A percentile compares a stretch with the other conserved stretches of the same genome.
phyloP scores from a whole-genome alignment of 1,284 basidiomycete species.

The Thelephora terrestris region DNA sequence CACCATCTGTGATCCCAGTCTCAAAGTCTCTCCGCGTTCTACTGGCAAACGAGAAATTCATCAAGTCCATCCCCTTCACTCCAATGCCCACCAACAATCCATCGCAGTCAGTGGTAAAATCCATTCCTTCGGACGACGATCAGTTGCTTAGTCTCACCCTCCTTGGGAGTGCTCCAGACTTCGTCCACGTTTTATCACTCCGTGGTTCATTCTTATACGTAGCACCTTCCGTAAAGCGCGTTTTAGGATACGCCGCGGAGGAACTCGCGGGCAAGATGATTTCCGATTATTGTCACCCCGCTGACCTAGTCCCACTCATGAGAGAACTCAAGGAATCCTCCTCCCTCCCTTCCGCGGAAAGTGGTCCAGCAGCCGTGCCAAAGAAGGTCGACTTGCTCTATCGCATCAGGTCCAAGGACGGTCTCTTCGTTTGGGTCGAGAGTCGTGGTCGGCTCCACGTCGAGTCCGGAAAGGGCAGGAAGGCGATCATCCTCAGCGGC shows the following conservation, averaged over 20 bases:
- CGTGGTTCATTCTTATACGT: constrained; percentile 93
- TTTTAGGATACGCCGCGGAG: constrained; percentile 73
- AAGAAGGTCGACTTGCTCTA: constrained; percentile 68
- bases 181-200: constrained; percentile 84
- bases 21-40: constrained; percentile 33
- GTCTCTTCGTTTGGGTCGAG: constrained; percentile 78
- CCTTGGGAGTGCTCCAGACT: constrained; percentile 64
- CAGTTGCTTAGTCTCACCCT: constrained; percentile 54
- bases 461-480: constrained; percentile 84
- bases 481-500: constrained; percentile 79
- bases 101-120: constrained; percentile 15
- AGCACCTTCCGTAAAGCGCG: constrained; percentile 65
- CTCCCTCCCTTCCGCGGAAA: constrained; percentile 16
- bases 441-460: constrained; percentile 77
- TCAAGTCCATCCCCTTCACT: constrained; percentile 27
- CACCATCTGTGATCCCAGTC: constrained; percentile 20
- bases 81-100: constrained; percentile 19
- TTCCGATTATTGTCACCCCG: constrained; percentile 76
- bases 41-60: constrained; percentile 29
- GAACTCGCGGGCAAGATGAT: constrained; percentile 77
- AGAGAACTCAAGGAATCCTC: constrained; percentile 85
- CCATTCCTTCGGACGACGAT: constrained; percentile 27
- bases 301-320: constrained; percentile 85
- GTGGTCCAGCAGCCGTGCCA: constrained; percentile 14
- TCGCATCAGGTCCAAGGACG: constrained; percentile 56